Evolutionary conservation across 352 stramenopile genomes (phyloP).

Genomic region (Phytophthora cactorum): DNA sequence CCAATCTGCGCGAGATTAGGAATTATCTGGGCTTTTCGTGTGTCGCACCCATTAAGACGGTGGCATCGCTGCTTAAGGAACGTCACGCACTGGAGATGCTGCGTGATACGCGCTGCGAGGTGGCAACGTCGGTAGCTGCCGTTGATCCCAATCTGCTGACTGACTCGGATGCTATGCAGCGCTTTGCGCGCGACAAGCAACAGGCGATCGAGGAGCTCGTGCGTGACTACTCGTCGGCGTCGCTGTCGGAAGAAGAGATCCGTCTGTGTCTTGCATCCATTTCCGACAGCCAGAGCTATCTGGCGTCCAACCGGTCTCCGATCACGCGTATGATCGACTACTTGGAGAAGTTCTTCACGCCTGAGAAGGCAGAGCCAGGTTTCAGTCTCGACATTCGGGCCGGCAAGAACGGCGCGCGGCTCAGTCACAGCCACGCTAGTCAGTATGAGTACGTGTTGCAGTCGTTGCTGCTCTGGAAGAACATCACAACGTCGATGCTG

Average conservation of each 20-base stretch:
- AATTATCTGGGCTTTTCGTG: constrained; percentile 83
- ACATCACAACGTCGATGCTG: constrained; percentile 68
- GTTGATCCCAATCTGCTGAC: constrained; percentile 18
- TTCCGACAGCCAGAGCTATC: constrained; percentile 64
- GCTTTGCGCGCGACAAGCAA: constrained; percentile 38
- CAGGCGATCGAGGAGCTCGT: constrained; percentile 46
- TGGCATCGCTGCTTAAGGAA: constrained; percentile 78
- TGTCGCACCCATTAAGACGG: constrained; percentile 71
- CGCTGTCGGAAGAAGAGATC: constrained; percentile 61
- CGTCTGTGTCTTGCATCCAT: constrained; percentile 54
- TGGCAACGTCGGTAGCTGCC: constrained; percentile 62
- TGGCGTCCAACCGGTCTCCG: constrained; percentile 61
- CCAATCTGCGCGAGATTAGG: constrained; percentile 75
- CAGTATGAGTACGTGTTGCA: constrained; percentile 77
- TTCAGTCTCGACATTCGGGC: constrained; percentile 66
- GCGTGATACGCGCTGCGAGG: constrained; percentile 65
- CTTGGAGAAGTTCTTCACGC: constrained; percentile 62
- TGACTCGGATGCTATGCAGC: constrained; percentile 24
- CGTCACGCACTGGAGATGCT: constrained; percentile 72
- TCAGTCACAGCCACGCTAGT: constrained; percentile 62
- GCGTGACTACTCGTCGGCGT: constrained; percentile 53
- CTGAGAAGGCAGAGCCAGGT: constrained; percentile 46
- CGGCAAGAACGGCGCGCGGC: constrained; percentile 61
- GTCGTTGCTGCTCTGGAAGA: constrained; percentile 67
- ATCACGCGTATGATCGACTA: constrained; percentile 74